Conservation (phyloP, 805 yeast genomes). For the Tetrapisispora fleetii region DNA sequence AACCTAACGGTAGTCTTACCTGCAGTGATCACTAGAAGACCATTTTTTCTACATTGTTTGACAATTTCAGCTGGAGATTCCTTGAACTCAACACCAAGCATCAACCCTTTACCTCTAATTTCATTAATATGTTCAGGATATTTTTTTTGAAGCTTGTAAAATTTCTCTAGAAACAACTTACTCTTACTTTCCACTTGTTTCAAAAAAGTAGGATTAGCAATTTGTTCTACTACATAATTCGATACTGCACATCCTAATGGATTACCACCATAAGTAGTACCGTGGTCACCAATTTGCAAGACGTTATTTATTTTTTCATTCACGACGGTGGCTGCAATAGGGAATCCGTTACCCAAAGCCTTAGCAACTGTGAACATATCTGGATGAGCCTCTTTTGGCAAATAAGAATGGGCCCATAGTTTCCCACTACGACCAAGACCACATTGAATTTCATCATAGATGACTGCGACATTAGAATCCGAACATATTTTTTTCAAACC, state of each 20-base stretch:
- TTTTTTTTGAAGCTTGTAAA: slow-evolving; percentile 41
- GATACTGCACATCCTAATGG: slow-evolving; percentile 85
- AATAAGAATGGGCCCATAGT: slow-evolving; percentile 81
- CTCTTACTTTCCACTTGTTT: slow-evolving; percentile 52
- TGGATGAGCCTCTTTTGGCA: slow-evolving; percentile 79
- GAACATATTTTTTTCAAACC: slow-evolving; percentile 59
- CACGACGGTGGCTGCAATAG: slow-evolving; percentile 89
- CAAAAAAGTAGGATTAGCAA: slow-evolving; percentile 54
- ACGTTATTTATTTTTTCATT: slow-evolving; percentile 65
- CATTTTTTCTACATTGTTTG: slow-evolving; percentile 61
- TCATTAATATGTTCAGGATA: slow-evolving; percentile 54
- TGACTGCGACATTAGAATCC: slow-evolving; percentile 61
- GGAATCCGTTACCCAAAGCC: slow-evolving; percentile 94
- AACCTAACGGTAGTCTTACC: slow-evolving; percentile 86
- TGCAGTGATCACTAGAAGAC: slow-evolving; percentile 79
- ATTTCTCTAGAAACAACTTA: slow-evolving; percentile 41
- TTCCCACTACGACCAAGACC: slow-evolving; percentile 90
- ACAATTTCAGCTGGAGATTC: slow-evolving; percentile 57
- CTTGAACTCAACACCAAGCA: slow-evolving; percentile 72
- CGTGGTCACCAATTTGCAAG: slow-evolving; percentile 88
- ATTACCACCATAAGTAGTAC: slow-evolving; percentile 96
- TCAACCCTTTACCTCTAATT: slow-evolving; percentile 80
- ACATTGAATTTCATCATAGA: slow-evolving; percentile 94
- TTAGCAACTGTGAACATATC: slow-evolving; percentile 92
- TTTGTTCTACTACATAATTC: slow-evolving; percentile 57